Conservation (phyloP, 495 filamentous ascomycete genomes). For the Penicillium simplicissimum region DNA sequence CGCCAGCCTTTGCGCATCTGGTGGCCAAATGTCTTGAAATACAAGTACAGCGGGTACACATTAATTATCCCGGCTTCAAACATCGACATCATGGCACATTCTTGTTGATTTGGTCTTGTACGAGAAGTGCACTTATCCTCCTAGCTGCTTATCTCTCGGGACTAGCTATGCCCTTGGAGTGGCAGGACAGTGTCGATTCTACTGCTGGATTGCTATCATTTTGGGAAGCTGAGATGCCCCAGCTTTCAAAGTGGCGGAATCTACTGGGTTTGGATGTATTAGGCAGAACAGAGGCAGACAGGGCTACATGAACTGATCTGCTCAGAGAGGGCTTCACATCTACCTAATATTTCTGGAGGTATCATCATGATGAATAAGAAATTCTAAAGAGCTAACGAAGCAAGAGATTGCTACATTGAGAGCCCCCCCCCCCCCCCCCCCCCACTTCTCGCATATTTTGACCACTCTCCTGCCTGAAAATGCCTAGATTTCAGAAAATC, state of each 20-base stretch:
- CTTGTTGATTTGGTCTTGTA: neutral
- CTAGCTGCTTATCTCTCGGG: neutral
- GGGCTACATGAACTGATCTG: neutral
- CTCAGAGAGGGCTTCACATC: neutral
- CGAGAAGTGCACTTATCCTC: neutral
- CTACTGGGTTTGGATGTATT: neutral
- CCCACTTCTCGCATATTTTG: too few species aligned
- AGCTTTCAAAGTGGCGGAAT: neutral
- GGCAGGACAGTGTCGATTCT: neutral
- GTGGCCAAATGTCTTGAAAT: neutral
- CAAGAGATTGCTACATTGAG: too few species aligned
- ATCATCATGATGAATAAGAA: neutral
- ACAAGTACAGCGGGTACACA: neutral
- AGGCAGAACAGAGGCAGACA: neutral
- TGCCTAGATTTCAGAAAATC: too few species aligned
- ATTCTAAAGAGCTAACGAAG: neutral
- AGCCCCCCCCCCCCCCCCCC: too few species aligned
- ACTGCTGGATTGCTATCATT: neutral
- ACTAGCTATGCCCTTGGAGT: neutral
- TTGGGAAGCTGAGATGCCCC: neutral
- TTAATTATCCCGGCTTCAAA: neutral
- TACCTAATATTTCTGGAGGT: neutral
- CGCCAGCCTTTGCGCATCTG: neutral
- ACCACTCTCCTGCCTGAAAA: too few species aligned
- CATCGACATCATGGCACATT: conserved; percentile 1